phyloP scores from a whole-genome alignment of 2,329 filamentous ascomycete genomes.

The Colletotrichum falcatum region DNA sequence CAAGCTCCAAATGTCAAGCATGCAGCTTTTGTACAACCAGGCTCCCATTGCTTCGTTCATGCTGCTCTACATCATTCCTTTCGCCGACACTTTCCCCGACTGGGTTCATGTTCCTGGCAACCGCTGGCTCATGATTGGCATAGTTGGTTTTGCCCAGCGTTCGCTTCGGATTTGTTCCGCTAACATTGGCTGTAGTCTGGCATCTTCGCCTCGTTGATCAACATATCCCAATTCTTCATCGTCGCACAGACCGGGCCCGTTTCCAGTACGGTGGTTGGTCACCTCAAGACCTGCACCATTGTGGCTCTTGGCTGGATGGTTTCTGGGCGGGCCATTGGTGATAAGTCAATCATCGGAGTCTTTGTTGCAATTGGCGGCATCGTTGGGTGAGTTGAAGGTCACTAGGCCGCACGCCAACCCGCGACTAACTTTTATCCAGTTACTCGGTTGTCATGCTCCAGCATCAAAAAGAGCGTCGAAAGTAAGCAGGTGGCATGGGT shows the following conservation, averaged over 20 bases:
- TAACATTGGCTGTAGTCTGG: constrained; percentile 61
- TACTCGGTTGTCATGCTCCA: constrained; percentile 63
- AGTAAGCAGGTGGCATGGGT: constrained; percentile 17
- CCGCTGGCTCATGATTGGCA: constrained; percentile 69
- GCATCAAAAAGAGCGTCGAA: constrained; percentile 48
- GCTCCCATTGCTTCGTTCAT: constrained; percentile 72
- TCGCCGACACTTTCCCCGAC: constrained; percentile 71
- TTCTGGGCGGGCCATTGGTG: constrained; percentile 66
- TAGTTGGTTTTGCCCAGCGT: constrained; percentile 57
- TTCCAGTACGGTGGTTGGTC: constrained; percentile 74
- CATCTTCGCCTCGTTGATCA: constrained; percentile 72
- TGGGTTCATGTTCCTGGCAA: constrained; percentile 63
- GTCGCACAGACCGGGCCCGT: constrained; percentile 72
- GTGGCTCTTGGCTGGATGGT: constrained; percentile 72
- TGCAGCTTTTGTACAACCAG: constrained; percentile 78
- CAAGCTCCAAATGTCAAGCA: constrained; percentile 74
- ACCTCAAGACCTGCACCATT: constrained; percentile 74
- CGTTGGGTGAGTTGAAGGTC: constrained; percentile 60
- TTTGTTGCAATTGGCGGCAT: constrained; percentile 68
- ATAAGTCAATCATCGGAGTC: constrained; percentile 67
- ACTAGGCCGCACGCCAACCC: background rate
- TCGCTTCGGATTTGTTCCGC: background rate
- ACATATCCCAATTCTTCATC: constrained; percentile 73
- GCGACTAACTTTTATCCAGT: constrained; percentile 46
- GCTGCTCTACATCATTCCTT: constrained; percentile 74